A percentile compares a stretch with the other conserved stretches of the same genome.
Conservation (phyloP, 768 basidiomycete genomes). For the Rubroboletus satanas region DNA sequence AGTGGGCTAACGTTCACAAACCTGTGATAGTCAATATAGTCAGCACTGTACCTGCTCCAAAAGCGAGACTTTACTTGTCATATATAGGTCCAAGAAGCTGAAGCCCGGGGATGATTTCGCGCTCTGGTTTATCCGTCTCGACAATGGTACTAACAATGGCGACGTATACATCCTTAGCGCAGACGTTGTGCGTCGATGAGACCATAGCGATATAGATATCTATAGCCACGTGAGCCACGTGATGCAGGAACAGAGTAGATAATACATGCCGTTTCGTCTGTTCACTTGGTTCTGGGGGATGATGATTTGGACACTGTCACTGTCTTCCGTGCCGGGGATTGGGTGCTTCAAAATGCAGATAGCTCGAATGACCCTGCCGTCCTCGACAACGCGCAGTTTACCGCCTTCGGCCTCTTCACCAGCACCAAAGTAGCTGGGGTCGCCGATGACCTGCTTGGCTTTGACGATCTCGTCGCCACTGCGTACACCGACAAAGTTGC, state of each 20-base stretch:
- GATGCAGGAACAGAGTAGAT: not conserved
- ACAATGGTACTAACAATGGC: constrained; percentile 99
- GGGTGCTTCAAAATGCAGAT: constrained; percentile 98
- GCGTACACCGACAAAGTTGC: constrained; percentile 91
- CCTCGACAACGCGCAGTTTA: constrained; percentile 85
- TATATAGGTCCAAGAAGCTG: constrained; percentile 87
- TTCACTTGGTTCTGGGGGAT: constrained; percentile 98
- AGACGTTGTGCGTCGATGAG: constrained; percentile 95
- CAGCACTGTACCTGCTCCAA: constrained; percentile 3
- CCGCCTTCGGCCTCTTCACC: constrained; percentile 61
- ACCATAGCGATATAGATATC: constrained; percentile 99
- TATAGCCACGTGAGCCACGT: constrained; percentile 30
- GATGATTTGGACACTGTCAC: constrained; percentile 95
- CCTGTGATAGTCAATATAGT: constrained; percentile 38
- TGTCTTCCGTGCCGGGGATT: constrained; percentile 94
- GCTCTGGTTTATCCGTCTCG: constrained; percentile 88
- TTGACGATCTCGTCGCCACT: constrained; percentile 89
- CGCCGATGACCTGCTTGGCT: constrained; percentile 97
- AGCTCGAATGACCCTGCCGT: constrained; percentile 91
- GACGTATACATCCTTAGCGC: constrained; percentile 90
- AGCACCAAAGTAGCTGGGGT: constrained; percentile 94
- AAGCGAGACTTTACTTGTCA: constrained; percentile 68
- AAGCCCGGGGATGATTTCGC: constrained; percentile 89
- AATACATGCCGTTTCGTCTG: constrained; percentile 77
- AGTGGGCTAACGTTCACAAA: constrained; percentile 87